These are phyloP conservation scores for Hymenoscyphus occultus DNA, from an alignment of 2,329 filamentous ascomycete species.

Conservation along the genomic window DNA sequence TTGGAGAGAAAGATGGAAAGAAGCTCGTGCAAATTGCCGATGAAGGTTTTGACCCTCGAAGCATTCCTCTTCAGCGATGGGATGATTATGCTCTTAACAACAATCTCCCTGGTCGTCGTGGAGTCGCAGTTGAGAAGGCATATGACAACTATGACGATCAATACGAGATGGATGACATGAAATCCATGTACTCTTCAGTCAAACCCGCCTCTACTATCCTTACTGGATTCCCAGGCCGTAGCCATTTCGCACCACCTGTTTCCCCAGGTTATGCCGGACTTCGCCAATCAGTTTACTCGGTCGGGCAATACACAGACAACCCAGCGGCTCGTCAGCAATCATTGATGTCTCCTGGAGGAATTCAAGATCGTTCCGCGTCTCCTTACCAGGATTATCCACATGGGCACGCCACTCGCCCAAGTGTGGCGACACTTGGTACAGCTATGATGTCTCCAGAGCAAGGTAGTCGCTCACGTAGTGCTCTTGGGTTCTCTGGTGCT, in stretches of 20 bases:
- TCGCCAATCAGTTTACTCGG: slow-evolving; percentile 40
- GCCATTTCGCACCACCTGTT: slow-evolving; percentile 74
- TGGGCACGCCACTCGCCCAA: slow-evolving; percentile 48
- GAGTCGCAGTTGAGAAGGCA: slow-evolving; percentile 63
- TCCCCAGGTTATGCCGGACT: slow-evolving; percentile 67
- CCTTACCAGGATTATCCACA: slow-evolving; percentile 56
- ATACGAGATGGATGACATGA: slow-evolving; percentile 98
- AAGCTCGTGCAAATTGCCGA: slow-evolving; percentile 83
- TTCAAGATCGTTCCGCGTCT: slow-evolving; percentile 50
- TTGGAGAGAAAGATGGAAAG: slow-evolving; percentile 89
- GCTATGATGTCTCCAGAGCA: slow-evolving; percentile 40
- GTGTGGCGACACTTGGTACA: slow-evolving; percentile 51
- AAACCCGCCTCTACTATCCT: slow-evolving; percentile 83
- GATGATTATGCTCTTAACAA: slow-evolving; percentile 90
- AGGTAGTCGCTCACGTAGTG: slow-evolving; percentile 45
- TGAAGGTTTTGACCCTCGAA: slow-evolving; percentile 84
- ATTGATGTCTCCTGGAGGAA: slow-evolving; percentile 59
- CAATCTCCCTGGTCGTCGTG: slow-evolving; percentile 86
- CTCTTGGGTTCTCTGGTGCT: slow-evolving; percentile 41
- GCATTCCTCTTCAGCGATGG: slow-evolving; percentile 93
- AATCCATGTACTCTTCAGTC: slow-evolving; percentile 90
- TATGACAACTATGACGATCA: slow-evolving; percentile 69
- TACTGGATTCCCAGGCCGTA: slow-evolving; percentile 71
- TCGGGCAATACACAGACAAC: slow-evolving; percentile 48
- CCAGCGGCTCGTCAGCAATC: slow-evolving; percentile 62